Percentiles rank a stretch among this genome's conserved stretches.
Conservation (phyloP, 192 early-diverging fungal species). For the Backusella australiensis region DNA sequence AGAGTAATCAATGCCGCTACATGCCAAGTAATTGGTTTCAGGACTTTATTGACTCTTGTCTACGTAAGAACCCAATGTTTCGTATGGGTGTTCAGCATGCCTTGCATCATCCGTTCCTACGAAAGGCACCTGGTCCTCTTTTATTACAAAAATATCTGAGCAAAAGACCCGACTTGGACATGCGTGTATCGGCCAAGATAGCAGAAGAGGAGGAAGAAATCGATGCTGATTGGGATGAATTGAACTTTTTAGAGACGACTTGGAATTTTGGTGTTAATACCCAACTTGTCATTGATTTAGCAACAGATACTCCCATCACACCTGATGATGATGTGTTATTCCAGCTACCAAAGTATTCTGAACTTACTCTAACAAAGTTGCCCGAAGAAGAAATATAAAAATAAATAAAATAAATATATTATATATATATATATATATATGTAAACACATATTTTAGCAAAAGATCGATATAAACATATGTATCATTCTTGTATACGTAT, state of each 20-base stretch:
- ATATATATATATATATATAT: neutral
- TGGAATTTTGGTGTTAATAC: constrained; percentile 15
- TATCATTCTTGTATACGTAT: no score
- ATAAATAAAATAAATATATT: neutral
- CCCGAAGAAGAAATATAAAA: neutral
- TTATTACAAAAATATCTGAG: constrained; percentile 15
- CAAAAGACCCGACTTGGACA: constrained; percentile 7
- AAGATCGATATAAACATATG: no score
- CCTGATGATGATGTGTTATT: constrained; percentile 10
- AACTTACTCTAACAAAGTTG: neutral
- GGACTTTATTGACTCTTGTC: constrained; percentile 22
- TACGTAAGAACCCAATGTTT: constrained; percentile 12
- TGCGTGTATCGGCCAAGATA: neutral
- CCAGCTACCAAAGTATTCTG: neutral
- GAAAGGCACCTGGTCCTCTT: neutral
- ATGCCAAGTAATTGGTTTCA: neutral
- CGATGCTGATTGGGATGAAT: neutral
- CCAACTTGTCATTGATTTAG: neutral
- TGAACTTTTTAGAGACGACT: constrained; percentile 3
- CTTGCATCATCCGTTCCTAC: constrained; percentile 23
- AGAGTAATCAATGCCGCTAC: neutral
- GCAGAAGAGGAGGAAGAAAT: neutral
- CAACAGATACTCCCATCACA: constrained; percentile 18
- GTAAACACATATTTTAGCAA: no score
- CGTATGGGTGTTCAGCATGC: constrained; percentile 16